A percentile compares a stretch with the other conserved stretches of the same genome.
These are phyloP conservation scores for Coniochaeta prunicola DNA, from an alignment of 2,329 filamentous ascomycete species.

Conservation along the genomic window DNA sequence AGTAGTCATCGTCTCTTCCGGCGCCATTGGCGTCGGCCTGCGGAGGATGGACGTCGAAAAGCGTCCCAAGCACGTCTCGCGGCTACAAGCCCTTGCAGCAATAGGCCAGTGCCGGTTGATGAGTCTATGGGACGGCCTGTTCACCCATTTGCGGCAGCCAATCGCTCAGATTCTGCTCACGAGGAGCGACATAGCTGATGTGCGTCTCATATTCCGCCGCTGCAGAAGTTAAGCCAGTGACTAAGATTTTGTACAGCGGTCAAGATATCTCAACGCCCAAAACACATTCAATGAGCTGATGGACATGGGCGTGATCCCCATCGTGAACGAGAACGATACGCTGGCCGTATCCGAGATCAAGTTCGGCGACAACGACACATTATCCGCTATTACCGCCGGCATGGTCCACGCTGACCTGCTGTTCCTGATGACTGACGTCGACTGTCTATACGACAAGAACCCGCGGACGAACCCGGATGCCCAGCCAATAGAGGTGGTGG, in stretches of 20 bases:
- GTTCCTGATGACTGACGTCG: constrained; percentile 98
- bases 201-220: no score
- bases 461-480: constrained; percentile 80
- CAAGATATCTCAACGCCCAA: constrained; percentile 92
- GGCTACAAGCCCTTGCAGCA: constrained; percentile 87
- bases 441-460: constrained; percentile 95
- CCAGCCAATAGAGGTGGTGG: constrained; percentile 82
- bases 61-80: constrained; percentile 82
- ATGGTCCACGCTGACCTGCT: constrained; percentile 97
- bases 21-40: constrained; percentile 90
- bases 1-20: constrained; percentile 94
- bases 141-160: constrained; percentile 79
- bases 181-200: constrained; percentile 91
- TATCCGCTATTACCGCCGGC: constrained; percentile 91
- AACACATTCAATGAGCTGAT: constrained; percentile 88
- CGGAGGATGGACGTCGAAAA: constrained; percentile 82
- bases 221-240: no score
- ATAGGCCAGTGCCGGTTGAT: constrained; percentile 95
- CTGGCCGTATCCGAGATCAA: constrained; percentile 97
- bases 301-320: constrained; percentile 92
- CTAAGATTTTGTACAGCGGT: constrained; percentile 45
- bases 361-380: constrained; percentile 97
- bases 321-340: constrained; percentile 98
- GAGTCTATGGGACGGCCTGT: constrained; percentile 90
- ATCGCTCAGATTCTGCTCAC: constrained; percentile 93